Conservation (phyloP, 78 protist species). For the Pigoraptor vietnamica region DNA sequence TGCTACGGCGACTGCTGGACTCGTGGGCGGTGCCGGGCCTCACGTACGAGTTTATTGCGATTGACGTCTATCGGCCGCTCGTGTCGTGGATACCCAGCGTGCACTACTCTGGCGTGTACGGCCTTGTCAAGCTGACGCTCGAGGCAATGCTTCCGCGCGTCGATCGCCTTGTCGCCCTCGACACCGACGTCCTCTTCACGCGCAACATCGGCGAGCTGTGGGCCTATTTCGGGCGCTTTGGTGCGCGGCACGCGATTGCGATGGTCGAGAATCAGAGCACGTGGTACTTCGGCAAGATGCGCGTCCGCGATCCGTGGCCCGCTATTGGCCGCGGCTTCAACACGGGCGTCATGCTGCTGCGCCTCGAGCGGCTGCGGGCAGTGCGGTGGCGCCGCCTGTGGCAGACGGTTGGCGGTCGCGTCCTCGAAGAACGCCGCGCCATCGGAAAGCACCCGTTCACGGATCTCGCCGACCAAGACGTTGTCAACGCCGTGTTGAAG, state of each 20-base stretch:
- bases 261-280: not conserved
- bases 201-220: not conserved
- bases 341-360: not conserved
- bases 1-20: not conserved
- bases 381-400: not conserved
- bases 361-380: not conserved
- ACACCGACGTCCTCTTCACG: not conserved
- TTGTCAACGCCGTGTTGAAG: not conserved
- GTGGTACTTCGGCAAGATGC: not conserved
- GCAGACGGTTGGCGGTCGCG: not conserved
- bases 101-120: not conserved
- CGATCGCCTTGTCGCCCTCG: not conserved
- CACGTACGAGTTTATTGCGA: not conserved
- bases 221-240: not conserved
- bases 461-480: not conserved
- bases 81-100: not conserved
- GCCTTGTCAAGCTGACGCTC: not conserved
- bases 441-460: not conserved
- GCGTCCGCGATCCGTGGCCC: not conserved
- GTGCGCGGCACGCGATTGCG: not conserved
- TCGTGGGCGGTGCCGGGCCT: not conserved
- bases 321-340: not conserved
- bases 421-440: not conserved
- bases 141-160: not conserved
- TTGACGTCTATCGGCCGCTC: not conserved